Evolutionary conservation across 164 flowering plant species (phyloP).

Genomic region (Stephania cephalantha): DNA sequence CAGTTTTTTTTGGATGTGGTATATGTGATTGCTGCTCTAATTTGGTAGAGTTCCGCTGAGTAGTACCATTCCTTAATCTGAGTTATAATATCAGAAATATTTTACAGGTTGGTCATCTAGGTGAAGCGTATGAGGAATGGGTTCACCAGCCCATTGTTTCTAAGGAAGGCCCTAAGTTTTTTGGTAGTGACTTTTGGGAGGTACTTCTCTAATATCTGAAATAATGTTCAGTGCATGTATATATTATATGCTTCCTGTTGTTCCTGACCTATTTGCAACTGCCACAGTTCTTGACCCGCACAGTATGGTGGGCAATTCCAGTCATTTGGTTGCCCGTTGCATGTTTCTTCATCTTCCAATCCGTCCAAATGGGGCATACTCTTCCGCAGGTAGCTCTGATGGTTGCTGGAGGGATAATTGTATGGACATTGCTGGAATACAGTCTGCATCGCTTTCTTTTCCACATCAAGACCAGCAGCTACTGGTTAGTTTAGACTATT

Average conservation of each 20-base stretch:
- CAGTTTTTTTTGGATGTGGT: not conserved
- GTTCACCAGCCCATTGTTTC: constrained; percentile 87
- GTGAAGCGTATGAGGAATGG: constrained; percentile 88
- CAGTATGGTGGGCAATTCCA: constrained; percentile 26
- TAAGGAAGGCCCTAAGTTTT: constrained; percentile 88
- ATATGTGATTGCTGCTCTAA: not conserved
- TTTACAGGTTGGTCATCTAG: constrained; percentile 92
- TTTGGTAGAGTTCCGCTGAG: not conserved
- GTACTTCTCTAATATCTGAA: constrained; percentile 23
- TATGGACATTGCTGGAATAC: constrained; percentile 83
- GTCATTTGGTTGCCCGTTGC: constrained; percentile 36
- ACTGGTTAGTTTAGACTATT: constrained; percentile 47
- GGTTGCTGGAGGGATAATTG: constrained; percentile 49
- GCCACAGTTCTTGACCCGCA: constrained; percentile 57
- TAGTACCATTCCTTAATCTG: not conserved
- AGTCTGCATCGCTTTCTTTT: constrained; percentile 83
- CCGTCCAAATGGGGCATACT: constrained; percentile 49
- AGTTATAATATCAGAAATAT: not conserved
- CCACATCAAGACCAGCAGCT: constrained; percentile 78
- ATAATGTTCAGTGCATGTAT: not conserved
- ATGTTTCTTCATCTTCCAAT: constrained; percentile 36
- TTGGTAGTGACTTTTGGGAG: constrained; percentile 80
- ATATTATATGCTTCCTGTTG: not conserved
- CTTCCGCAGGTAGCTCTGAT: constrained; percentile 34
- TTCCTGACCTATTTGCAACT: constrained; percentile 7